Evolutionary conservation across 192 early-diverging fungal species (phyloP), one percentile per base, ranked within the genome.

Genomic region (Backusella westeae): DNA sequence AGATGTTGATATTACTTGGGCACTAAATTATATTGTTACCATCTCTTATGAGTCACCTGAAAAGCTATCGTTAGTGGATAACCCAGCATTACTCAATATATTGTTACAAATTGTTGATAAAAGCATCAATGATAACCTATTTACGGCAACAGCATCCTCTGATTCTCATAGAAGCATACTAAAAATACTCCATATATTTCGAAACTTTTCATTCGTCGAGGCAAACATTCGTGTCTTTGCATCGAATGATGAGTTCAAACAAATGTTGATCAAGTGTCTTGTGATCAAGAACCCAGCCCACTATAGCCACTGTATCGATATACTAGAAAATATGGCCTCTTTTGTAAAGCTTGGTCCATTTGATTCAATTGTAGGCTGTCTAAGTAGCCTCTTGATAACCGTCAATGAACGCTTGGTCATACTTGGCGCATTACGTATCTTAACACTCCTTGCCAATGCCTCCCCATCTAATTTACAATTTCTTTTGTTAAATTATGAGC

Each of bases 1-100:
- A 21, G 79, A 79, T 32, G 93, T 93, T 75, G 90, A 94, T 81
- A 81, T 92, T 17, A 93, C 94, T 75, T 94, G 93, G 92, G 93
- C 93, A 19, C 91, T 95, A 75, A 86, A 87, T 73, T 88, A 88
- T 67, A 85, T 94, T 9, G 77, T 93, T 42, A 86, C 88, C 34
- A 75, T 94, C 5, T 93, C 93, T 26, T 86, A 78, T 52, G 85
- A 88, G 23, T 81, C 74, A 56, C 73, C 80, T 42, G 80, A 86
- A 35, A 86, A 89, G 56, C 91, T 94, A 72, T 86, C 84, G 36
- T 63, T 94, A 32, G 86, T 86, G 29, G 83, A 81, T 78, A 86
- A 93, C 52, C 88, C 90, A 7, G 87, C 85, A 34, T 59, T 93
- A 29, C 70, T 72, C 21, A 39, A 72, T 29, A 72, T 46, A 29